These are phyloP conservation scores for Sanghuangporus baumii DNA, from an alignment of 1,284 basidiomycete genomes.

Conservation along the genomic window DNA sequence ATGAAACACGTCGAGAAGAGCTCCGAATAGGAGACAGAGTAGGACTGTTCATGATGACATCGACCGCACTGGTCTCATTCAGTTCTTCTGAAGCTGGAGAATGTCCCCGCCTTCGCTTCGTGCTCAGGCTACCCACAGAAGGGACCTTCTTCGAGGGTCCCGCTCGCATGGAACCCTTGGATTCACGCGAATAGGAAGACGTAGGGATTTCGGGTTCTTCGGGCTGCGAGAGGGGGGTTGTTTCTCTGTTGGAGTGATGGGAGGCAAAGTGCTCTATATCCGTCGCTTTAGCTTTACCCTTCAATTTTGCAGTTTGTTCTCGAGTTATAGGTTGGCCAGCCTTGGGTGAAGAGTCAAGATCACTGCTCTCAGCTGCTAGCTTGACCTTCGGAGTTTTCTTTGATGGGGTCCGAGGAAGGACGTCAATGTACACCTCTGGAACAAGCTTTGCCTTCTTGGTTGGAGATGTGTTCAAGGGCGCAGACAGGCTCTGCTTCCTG, in stretches of 20 bases:
- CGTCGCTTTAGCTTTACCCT: constrained; percentile 4
- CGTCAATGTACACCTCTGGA: constrained; percentile 9
- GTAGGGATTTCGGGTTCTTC: neutral
- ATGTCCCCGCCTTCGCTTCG: constrained; percentile 5
- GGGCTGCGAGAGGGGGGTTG: neutral
- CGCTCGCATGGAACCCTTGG: neutral
- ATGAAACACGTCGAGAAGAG: neutral
- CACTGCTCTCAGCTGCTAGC: neutral
- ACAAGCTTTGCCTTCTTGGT: neutral
- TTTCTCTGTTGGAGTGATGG: neutral
- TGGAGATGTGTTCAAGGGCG: neutral
- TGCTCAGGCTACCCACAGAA: neutral
- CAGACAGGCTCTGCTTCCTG: neutral
- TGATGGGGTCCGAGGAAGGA: neutral
- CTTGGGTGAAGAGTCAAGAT: neutral
- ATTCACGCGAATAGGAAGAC: neutral
- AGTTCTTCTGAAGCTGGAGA: neutral
- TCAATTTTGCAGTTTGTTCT: neutral
- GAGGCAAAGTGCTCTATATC: neutral
- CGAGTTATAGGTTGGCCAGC: neutral
- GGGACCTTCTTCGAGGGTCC: neutral
- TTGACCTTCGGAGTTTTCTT: neutral
- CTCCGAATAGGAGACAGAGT: too few relatives aligned
- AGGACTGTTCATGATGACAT: too few relatives aligned
- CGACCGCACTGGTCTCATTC: too few relatives aligned